These are phyloP conservation scores for Solanum piurae DNA, from an alignment of 257 asterid species.

Conservation along the genomic window DNA sequence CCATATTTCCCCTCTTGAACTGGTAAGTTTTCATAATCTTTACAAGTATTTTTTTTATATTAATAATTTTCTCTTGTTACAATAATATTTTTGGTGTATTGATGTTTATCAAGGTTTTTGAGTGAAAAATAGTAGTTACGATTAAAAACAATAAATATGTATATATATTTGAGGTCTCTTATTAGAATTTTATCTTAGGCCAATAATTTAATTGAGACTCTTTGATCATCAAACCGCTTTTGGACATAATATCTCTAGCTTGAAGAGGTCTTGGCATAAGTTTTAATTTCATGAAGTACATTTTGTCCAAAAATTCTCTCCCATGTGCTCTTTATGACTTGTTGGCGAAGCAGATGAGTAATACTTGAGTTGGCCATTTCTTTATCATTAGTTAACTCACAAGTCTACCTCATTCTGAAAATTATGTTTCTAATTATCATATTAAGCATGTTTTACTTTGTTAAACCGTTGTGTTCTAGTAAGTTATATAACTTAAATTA, in stretches of 20 bases:
- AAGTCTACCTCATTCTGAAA: not conserved
- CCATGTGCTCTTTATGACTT: not conserved
- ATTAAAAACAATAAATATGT: no score
- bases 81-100: no score
- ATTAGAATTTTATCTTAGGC: no score
- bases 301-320: not conserved
- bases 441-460: not conserved
- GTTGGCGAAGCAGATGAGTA: not conserved
- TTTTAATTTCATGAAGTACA: not conserved
- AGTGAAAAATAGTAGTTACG: no score
- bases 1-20: rapidly evolving
- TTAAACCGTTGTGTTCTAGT: not conserved
- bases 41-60: no score
- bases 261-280: not conserved
- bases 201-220: no score
- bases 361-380: not conserved
- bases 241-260: not conserved
- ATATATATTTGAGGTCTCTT: no score
- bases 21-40: no score
- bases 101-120: rapidly evolving
- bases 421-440: not conserved
- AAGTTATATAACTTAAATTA: no score
- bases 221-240: not conserved
- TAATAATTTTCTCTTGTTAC: no score
- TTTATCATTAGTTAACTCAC: not conserved